phyloP scores from a whole-genome alignment of 371 early-diverging fungal genomes.

The Phascolomyces articulosus region DNA sequence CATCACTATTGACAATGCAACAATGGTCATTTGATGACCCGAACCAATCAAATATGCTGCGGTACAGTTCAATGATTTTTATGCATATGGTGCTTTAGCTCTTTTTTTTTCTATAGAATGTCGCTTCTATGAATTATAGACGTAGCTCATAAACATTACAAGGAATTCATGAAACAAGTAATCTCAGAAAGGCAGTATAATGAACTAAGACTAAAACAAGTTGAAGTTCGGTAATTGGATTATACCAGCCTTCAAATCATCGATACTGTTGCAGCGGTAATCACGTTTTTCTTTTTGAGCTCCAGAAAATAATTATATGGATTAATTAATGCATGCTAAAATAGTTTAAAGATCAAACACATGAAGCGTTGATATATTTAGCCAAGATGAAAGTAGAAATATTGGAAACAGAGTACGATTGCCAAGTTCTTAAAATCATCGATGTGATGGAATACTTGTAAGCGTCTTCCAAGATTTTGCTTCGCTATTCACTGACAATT shows the following conservation, averaged over 20 bases:
- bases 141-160: background rate
- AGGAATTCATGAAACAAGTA: background rate
- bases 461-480: conserved; percentile 3
- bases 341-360: conserved; percentile 1
- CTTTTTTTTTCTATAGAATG: background rate
- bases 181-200: background rate
- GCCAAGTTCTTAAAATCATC: background rate
- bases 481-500: conserved; percentile 1
- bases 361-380: background rate
- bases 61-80: background rate
- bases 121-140: background rate
- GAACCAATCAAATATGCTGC: background rate
- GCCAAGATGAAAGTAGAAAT: conserved; percentile 1
- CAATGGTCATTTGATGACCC: background rate
- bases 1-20: background rate
- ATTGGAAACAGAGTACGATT: background rate
- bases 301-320: background rate
- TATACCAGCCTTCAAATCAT: background rate
- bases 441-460: conserved; percentile 3
- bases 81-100: background rate
- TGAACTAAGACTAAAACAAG: background rate
- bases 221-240: background rate
- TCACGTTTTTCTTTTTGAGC: background rate
- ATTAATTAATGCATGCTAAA: background rate
- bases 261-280: background rate